Evolutionary conservation across 2,329 filamentous ascomycete species (phyloP).

Genomic region (Paecilomyces dactylethromorphus): DNA sequence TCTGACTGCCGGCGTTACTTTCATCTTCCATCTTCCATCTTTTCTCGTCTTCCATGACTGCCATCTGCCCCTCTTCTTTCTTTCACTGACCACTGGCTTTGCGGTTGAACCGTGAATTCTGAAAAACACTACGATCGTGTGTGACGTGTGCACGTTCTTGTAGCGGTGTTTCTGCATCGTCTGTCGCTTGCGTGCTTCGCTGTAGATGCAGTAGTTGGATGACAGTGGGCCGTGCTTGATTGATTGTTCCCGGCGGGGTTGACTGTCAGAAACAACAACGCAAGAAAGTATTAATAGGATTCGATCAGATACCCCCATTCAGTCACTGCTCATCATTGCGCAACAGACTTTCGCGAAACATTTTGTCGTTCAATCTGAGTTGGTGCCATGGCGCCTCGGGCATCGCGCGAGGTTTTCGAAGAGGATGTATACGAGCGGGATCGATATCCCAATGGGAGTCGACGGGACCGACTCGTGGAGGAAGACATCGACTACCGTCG

Average conservation of each 20-base stretch:
- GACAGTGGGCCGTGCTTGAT: background rate
- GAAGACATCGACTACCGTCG: constrained; percentile 20
- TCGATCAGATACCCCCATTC: background rate
- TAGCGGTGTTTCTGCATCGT: background rate
- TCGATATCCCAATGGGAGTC: constrained; percentile 14
- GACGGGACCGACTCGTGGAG: constrained; percentile 20
- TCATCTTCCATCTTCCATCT: background rate
- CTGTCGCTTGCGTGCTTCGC: background rate
- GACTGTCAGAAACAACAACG: background rate
- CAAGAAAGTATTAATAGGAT: background rate
- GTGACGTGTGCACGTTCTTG: background rate
- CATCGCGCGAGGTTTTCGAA: constrained; percentile 23
- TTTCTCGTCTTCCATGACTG: background rate
- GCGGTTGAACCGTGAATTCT: background rate
- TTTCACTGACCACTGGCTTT: background rate
- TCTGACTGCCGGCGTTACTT: background rate
- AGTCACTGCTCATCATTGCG: background rate
- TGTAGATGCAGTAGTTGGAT: background rate
- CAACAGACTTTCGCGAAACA: background rate
- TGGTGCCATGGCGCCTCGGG: constrained; percentile 24
- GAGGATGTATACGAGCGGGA: constrained; percentile 21
- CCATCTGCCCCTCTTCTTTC: background rate
- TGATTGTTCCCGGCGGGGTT: background rate
- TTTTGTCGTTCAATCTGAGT: background rate
- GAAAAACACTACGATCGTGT: background rate